A percentile compares a stretch with the other conserved stretches of the same genome.
Evolutionary conservation across 2,329 filamentous ascomycete genomes (phyloP).

Genomic region (Paracamarosporium sp.): DNA sequence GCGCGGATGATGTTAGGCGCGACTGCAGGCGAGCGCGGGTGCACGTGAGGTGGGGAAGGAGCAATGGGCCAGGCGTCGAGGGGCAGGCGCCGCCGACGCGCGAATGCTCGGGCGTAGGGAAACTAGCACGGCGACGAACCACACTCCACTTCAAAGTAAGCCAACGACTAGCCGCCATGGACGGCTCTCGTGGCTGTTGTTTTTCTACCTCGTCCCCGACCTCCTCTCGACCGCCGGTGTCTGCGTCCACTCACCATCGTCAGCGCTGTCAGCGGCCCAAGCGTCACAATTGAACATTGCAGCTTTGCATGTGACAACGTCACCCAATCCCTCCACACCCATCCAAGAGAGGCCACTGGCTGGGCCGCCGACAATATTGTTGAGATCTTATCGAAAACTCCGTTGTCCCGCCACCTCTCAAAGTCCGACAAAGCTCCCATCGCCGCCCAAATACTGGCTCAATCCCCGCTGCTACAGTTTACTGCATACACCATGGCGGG

Average conservation of each 20-base stretch:
- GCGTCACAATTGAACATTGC: not conserved
- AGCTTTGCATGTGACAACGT: not conserved
- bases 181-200: not conserved
- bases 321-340: not conserved
- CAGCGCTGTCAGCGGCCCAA: not conserved
- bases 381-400: not conserved
- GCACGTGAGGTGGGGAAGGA: slow-evolving; percentile 4
- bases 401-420: not conserved
- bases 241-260: not conserved
- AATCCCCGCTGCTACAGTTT: not conserved
- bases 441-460: not conserved
- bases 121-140: slow-evolving; percentile 7
- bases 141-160: slow-evolving; percentile 3
- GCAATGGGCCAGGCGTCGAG: slow-evolving; percentile 2
- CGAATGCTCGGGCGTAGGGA: slow-evolving; percentile 7
- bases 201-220: not conserved
- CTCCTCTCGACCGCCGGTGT: not conserved
- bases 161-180: slow-evolving; percentile 6
- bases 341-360: not conserved
- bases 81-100: not conserved
- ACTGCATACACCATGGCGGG: slow-evolving; percentile 51
- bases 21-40: not conserved
- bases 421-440: not conserved
- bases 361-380: not conserved
- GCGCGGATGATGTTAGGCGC: not conserved